Percentiles rank a stretch among this genome's conserved stretches.
phyloP scores from a whole-genome alignment of 768 basidiomycete species.

The Rhizopogon roseolus region DNA sequence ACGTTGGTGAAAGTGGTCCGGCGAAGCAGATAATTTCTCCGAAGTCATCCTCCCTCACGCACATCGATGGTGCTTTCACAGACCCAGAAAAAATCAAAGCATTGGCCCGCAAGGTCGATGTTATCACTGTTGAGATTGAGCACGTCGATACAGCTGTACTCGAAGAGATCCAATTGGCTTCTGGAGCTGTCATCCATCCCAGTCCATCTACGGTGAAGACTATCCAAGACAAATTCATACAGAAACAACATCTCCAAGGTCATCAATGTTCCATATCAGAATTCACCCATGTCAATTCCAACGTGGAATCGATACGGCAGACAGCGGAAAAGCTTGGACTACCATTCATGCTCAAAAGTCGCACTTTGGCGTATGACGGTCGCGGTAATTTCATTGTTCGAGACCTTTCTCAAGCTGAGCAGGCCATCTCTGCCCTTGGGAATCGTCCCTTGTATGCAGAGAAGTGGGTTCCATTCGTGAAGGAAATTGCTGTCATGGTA shows the following conservation, averaged over 20 bases:
- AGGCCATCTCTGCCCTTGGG: constrained; percentile 49
- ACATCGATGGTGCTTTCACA: constrained; percentile 88
- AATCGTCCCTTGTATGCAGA: constrained; percentile 87
- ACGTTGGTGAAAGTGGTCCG: constrained; percentile 72
- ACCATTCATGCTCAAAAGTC: constrained; percentile 93
- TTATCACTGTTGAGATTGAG: constrained; percentile 95
- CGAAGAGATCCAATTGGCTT: constrained; percentile 34
- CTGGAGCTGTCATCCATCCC: constrained; percentile 55
- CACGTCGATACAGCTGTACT: constrained; percentile 83
- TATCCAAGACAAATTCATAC: constrained; percentile 76
- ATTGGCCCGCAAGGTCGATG: constrained; percentile 75
- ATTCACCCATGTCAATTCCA: constrained; percentile 57
- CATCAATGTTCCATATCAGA: constrained; percentile 50
- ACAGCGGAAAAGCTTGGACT: constrained; percentile 63
- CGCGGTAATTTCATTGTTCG: constrained; percentile 84
- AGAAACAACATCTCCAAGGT: constrained; percentile 54
- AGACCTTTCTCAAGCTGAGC: constrained; percentile 43
- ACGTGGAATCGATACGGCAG: constrained; percentile 43
- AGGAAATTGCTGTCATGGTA: constrained; percentile 97
- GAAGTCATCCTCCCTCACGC: constrained; percentile 40
- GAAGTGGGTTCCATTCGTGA: constrained; percentile 83
- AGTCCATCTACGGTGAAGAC: constrained; percentile 74
- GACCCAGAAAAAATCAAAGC: constrained; percentile 74
- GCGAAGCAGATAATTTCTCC: constrained; percentile 85
- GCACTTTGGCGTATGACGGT: constrained; percentile 95